These are phyloP conservation scores for Rostrohypoxylon terebratum DNA, from an alignment of 495 filamentous ascomycete species.

Conservation along the genomic window DNA sequence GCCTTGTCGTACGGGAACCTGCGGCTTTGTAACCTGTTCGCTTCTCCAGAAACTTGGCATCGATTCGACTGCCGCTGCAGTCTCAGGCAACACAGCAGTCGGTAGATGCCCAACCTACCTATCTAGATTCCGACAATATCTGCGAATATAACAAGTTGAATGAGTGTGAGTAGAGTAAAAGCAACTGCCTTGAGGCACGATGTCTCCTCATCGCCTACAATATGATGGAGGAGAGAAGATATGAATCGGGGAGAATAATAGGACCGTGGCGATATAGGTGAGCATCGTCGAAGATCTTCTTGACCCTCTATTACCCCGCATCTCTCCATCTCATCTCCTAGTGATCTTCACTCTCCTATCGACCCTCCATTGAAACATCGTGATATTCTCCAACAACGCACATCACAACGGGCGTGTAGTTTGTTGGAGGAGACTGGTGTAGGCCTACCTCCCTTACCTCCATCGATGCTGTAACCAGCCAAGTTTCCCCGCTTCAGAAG, in stretches of 20 bases:
- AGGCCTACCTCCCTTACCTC: conserved; percentile 35
- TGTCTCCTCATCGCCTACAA: conserved; percentile 1
- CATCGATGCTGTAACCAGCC: conserved; percentile 26
- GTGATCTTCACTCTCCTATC: conserved; percentile 20
- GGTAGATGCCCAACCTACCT: conserved; percentile 26
- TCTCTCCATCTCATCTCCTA: conserved; percentile 39
- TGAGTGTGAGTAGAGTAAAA: conserved; percentile 11
- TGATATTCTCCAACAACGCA: conserved; percentile 39
- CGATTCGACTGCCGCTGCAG: conserved; percentile 34
- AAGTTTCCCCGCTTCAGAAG: conserved; percentile 21
- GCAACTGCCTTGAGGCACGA: conserved; percentile 27
- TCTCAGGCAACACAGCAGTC: conserved; percentile 39
- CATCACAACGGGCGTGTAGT: conserved; percentile 26
- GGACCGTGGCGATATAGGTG: conserved; percentile 33
- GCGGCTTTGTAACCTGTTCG: conserved; percentile 19
- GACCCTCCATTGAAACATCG: conserved; percentile 22
- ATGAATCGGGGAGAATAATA: conserved; percentile 32
- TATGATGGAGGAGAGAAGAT: conserved; percentile 18
- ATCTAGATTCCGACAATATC: conserved; percentile 2
- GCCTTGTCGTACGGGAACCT: conserved; percentile 12
- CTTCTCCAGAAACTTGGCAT: conserved; percentile 25
- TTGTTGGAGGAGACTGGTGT: conserved; percentile 18
- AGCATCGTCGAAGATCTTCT: conserved; percentile 37
- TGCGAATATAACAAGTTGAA: conserved; percentile 7
- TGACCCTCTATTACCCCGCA: conserved; percentile 42